A percentile compares a stretch with the other conserved stretches of the same genome.
These are phyloP conservation scores for Phoma sp. DNA, from an alignment of 2,329 filamentous ascomycete genomes.

Conservation along the genomic window DNA sequence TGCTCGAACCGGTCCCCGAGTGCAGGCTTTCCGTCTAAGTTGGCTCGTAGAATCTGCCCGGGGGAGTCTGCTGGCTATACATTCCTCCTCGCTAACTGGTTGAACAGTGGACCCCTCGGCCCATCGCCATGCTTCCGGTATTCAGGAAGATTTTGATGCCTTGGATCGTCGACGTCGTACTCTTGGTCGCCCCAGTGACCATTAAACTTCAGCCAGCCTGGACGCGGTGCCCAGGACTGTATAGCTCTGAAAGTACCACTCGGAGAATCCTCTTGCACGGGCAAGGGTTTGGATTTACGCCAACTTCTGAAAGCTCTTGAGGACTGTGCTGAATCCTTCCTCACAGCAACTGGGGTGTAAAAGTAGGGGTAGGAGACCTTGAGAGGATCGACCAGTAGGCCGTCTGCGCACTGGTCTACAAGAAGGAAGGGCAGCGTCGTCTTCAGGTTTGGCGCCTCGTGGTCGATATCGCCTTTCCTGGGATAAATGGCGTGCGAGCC, in stretches of 20 bases:
- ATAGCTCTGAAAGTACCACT: slow-evolving; percentile 56
- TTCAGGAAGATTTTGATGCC: slow-evolving; percentile 48
- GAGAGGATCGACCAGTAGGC: slow-evolving; percentile 64
- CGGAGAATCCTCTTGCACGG: slow-evolving; percentile 1
- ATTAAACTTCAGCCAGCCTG: slow-evolving; percentile 60
- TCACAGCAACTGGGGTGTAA: slow-evolving; percentile 40
- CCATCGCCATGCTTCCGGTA: slow-evolving; percentile 59
- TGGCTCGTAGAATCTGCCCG: neutral
- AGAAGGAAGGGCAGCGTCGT: slow-evolving; percentile 54
- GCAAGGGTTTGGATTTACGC: no score
- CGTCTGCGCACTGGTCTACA: slow-evolving; percentile 59
- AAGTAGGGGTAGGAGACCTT: slow-evolving; percentile 61
- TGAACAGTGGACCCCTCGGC: slow-evolving; percentile 61
- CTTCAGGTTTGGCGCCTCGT: slow-evolving; percentile 64
- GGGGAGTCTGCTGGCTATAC: slow-evolving; percentile 22
- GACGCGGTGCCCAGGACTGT: slow-evolving; percentile 48
- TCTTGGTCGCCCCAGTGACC: slow-evolving; percentile 67
- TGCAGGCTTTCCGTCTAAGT: neutral
- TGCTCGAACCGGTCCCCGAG: neutral
- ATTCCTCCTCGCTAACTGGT: slow-evolving; percentile 22
- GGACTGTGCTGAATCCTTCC: no score
- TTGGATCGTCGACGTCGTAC: slow-evolving; percentile 54
- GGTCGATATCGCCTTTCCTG: slow-evolving; percentile 63
- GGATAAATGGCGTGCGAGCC: slow-evolving; percentile 69
- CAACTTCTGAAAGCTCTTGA: no score